Conservation (phyloP, 2,329 filamentous ascomycete genomes). For the Hortaea sp. region DNA sequence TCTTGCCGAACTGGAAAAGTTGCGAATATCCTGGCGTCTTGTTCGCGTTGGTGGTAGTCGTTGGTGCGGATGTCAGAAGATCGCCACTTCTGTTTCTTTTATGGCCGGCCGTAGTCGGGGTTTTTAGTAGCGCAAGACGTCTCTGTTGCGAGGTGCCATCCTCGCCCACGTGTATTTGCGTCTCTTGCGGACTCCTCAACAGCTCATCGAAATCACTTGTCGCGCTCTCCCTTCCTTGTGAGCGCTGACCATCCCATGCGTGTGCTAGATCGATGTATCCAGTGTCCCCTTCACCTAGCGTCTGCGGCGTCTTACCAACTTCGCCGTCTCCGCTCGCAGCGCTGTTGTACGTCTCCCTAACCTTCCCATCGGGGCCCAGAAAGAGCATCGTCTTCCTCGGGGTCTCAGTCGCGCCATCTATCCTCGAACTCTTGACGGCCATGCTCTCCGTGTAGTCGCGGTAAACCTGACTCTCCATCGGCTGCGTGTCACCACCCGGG, state of each 20-base stretch:
- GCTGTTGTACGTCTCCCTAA: conserved; percentile 1
- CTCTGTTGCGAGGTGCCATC: not conserved
- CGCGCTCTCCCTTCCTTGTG: conserved; percentile 8
- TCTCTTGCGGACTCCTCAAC: conserved; percentile 14
- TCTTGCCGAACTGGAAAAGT: conserved; percentile 17
- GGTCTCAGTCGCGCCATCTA: conserved; percentile 3
- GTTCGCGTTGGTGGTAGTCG: conserved; percentile 21
- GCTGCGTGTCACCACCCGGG: conserved; percentile 36
- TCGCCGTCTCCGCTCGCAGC: not conserved
- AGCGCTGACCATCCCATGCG: conserved; percentile 11
- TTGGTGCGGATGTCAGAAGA: conserved; percentile 29
- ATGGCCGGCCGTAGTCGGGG: conserved; percentile 31
- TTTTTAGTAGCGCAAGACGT: conserved; percentile 23
- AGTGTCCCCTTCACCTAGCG: conserved; percentile 17
- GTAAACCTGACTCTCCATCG: conserved; percentile 37
- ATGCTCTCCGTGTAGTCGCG: conserved; percentile 30
- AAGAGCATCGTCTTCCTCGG: conserved; percentile 9
- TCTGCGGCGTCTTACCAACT: conserved; percentile 7
- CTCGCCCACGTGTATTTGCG: conserved; percentile 12
- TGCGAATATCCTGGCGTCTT: conserved; percentile 34
- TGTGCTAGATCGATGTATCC: conserved; percentile 24
- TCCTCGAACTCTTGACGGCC: conserved; percentile 1
- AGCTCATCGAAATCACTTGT: conserved; percentile 16
- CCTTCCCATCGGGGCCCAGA: conserved; percentile 3
- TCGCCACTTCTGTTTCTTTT: conserved; percentile 31